phyloP scores from a whole-genome alignment of 202 grass and related monocot genomes.

The Dendrocalamus latiflorus region DNA sequence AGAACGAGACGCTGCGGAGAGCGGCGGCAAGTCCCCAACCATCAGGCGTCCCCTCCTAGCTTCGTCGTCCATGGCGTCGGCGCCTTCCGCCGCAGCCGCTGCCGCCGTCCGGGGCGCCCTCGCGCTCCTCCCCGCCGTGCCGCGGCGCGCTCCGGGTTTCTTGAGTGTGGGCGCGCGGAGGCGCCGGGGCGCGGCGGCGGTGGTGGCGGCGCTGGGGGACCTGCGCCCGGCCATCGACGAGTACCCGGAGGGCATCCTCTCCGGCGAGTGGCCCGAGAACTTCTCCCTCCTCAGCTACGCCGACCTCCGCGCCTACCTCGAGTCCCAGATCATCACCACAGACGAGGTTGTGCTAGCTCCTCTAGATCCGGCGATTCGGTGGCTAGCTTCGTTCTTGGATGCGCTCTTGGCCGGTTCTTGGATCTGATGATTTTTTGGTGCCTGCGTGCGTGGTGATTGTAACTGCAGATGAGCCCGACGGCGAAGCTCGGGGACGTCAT shows the following conservation, averaged over 20 bases:
- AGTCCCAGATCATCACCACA: slow-evolving; percentile 54
- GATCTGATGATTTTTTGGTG: neutral
- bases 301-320: too few species aligned
- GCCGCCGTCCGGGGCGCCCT: neutral
- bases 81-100: neutral
- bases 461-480: slow-evolving; percentile 48
- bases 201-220: slow-evolving; percentile 29
- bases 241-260: slow-evolving; percentile 69
- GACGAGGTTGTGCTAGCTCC: slow-evolving; percentile 42
- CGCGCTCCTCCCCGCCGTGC: neutral
- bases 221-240: slow-evolving; percentile 54
- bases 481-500: slow-evolving; percentile 54
- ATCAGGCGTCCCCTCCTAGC: neutral
- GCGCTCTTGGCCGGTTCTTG: too few species aligned
- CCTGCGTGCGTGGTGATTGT: neutral
- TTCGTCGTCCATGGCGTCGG: neutral
- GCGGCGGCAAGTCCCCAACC: neutral
- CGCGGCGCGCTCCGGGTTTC: neutral
- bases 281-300: too few species aligned
- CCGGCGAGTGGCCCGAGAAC: slow-evolving; percentile 75
- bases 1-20: neutral
- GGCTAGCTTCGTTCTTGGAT: neutral
- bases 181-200: neutral
- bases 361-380: too few species aligned
- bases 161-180: neutral